Conservation (phyloP, 768 basidiomycete genomes). For the Kwoniella shandongensis region DNA sequence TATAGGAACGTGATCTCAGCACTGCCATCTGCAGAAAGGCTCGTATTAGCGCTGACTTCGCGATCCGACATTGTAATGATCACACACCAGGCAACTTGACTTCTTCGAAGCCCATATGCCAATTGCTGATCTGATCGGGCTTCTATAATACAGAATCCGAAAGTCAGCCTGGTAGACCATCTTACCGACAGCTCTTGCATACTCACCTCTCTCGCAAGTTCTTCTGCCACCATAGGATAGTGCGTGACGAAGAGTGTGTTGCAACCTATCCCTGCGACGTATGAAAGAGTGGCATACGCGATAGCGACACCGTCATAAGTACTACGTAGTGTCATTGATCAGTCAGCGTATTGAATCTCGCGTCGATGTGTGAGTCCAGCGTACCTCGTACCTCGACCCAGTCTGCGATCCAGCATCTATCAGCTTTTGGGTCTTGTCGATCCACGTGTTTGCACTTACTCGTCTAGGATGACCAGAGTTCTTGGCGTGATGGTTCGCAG, state of each 20-base stretch:
- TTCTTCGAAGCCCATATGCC: conserved; percentile 82
- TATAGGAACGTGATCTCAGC: conserved; percentile 87
- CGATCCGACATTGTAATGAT: background rate
- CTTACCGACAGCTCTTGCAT: too few species aligned
- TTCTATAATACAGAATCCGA: conserved; percentile 16
- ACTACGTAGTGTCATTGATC: conserved; percentile 55
- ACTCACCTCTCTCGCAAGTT: conserved; percentile 41
- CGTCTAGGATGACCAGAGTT: conserved; percentile 85
- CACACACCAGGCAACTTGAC: conserved; percentile 60
- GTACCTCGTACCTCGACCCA: conserved; percentile 48
- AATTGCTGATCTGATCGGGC: conserved; percentile 59
- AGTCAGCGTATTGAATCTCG: background rate
- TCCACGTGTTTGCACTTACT: conserved; percentile 37
- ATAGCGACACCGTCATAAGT: conserved; percentile 76
- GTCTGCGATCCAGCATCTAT: conserved; percentile 15
- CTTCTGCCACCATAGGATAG: conserved; percentile 73
- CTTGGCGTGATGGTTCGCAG: conserved; percentile 69
- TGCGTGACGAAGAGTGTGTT: conserved; percentile 83
- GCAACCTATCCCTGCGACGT: conserved; percentile 43
- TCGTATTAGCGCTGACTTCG: background rate
- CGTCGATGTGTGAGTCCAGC: background rate
- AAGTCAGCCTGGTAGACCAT: background rate
- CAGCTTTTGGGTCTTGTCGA: background rate
- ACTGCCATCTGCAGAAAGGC: conserved; percentile 59
- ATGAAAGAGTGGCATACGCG: conserved; percentile 48